phyloP scores from a whole-genome alignment of 2,329 filamentous ascomycete species.

The Pseudogymnoascus sp. region DNA sequence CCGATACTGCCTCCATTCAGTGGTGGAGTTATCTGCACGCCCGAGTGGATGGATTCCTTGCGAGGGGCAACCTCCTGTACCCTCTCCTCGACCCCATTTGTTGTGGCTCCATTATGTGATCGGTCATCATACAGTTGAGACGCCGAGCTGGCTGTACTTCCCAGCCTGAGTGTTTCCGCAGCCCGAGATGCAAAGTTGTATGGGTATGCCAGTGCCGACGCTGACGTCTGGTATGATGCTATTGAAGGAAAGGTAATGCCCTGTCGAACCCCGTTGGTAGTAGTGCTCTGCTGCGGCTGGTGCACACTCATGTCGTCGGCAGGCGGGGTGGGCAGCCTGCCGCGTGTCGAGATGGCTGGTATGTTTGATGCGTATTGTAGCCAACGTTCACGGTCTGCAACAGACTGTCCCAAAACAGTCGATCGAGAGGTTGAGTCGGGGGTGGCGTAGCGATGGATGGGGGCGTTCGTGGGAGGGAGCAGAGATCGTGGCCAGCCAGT shows the following conservation, averaged over 20 bases:
- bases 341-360: constrained; percentile 18
- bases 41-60: constrained; percentile 21
- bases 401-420: background rate
- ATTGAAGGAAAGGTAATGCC: constrained; percentile 27
- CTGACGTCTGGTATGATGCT: constrained; percentile 12
- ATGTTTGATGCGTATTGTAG: constrained; percentile 17
- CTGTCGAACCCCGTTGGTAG: constrained; percentile 36
- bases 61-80: constrained; percentile 17
- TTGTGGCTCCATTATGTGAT: background rate
- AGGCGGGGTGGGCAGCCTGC: constrained; percentile 43
- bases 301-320: constrained; percentile 44
- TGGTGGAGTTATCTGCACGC: constrained; percentile 61
- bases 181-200: constrained; percentile 14
- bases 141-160: constrained; percentile 14
- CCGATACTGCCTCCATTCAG: constrained; percentile 72
- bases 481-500: constrained; percentile 8
- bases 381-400: constrained; percentile 5
- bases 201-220: constrained; percentile 10
- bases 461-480: background rate
- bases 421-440: background rate
- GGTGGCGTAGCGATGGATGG: background rate
- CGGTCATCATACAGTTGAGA: constrained; percentile 8
- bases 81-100: constrained; percentile 11
- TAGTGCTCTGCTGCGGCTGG: constrained; percentile 36
- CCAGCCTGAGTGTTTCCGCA: constrained; percentile 15